A percentile compares a stretch with the other conserved stretches of the same genome.
phyloP scores from a whole-genome alignment of 164 flowering plant genomes.

The Aristolochia californica region DNA sequence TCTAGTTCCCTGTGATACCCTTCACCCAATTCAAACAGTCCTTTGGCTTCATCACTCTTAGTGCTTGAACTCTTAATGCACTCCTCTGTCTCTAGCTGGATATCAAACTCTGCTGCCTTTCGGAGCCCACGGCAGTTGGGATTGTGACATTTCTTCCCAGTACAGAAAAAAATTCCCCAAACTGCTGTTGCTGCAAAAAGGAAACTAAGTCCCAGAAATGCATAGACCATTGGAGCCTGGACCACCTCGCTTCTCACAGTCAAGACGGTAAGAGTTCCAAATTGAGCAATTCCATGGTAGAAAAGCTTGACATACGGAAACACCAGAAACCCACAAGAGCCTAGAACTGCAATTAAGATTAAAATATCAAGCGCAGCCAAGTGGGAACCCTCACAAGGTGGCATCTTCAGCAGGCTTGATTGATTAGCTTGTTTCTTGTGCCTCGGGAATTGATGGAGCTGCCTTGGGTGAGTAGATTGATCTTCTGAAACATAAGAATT shows the following conservation, averaged over 20 bases:
- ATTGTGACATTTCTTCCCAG: conserved; percentile 47
- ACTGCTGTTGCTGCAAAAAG: conserved; percentile 32
- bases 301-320: conserved; percentile 44
- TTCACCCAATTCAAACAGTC: conserved; percentile 53
- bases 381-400: conserved; percentile 44
- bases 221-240: conserved; percentile 48
- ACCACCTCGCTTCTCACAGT: conserved; percentile 37
- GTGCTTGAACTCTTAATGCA: conserved; percentile 41
- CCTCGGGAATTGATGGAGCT: conserved; percentile 13
- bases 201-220: conserved; percentile 45
- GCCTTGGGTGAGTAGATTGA: conserved; percentile 9
- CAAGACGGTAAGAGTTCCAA: conserved; percentile 16
- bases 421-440: conserved; percentile 24
- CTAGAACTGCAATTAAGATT: conserved; percentile 56
- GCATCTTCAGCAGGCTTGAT: conserved; percentile 19
- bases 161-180: conserved; percentile 31
- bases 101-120: conserved; percentile 78
- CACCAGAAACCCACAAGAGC: conserved; percentile 57
- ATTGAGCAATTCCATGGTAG: conserved; percentile 12
- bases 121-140: conserved; percentile 64
- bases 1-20: conserved; percentile 68
- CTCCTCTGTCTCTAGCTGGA: conserved; percentile 81
- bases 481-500: conserved; percentile 10
- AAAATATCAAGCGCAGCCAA: conserved; percentile 58
- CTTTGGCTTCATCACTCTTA: conserved; percentile 24